These are phyloP conservation scores for Sarcodon aspratus DNA, from an alignment of 768 basidiomycete species.

Conservation along the genomic window DNA sequence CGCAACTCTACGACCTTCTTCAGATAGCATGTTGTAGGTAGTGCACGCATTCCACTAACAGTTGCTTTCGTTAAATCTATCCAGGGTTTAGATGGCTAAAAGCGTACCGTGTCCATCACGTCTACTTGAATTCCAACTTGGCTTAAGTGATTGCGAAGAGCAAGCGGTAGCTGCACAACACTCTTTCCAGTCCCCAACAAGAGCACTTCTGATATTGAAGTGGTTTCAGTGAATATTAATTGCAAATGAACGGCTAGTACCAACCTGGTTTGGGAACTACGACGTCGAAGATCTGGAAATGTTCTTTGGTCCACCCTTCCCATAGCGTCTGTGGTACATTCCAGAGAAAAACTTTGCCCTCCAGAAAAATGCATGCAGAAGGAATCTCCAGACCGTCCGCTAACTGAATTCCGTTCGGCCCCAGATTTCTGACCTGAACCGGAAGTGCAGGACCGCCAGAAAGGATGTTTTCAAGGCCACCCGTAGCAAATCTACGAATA, in stretches of 20 bases:
- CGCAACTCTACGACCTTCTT: slow-evolving; percentile 89
- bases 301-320: slow-evolving; percentile 61
- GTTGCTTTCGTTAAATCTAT: not conserved
- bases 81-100: not conserved
- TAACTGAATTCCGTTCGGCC: slow-evolving; percentile 52
- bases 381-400: slow-evolving; percentile 71
- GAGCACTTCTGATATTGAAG: slow-evolving; percentile 57
- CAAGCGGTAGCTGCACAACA: slow-evolving; percentile 57
- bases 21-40: slow-evolving; percentile 86
- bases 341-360: slow-evolving; percentile 86
- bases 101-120: slow-evolving; percentile 73
- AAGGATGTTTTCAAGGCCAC: slow-evolving; percentile 55
- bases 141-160: slow-evolving; percentile 55
- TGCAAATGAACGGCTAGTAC: slow-evolving; percentile 11
- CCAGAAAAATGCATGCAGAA: slow-evolving; percentile 72
- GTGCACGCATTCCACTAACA: slow-evolving; percentile 82
- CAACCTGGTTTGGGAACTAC: slow-evolving; percentile 81
- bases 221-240: not conserved
- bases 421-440: slow-evolving; percentile 61
- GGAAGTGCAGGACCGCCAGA: slow-evolving; percentile 57
- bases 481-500: slow-evolving; percentile 8
- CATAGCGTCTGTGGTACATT: slow-evolving; percentile 59
- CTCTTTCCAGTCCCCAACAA: slow-evolving; percentile 78
- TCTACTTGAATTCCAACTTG: slow-evolving; percentile 80
- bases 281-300: slow-evolving; percentile 72